These are phyloP conservation scores for Cyberlindnera mississippiensis DNA, from an alignment of 805 yeast genomes.

Conservation along the genomic window DNA sequence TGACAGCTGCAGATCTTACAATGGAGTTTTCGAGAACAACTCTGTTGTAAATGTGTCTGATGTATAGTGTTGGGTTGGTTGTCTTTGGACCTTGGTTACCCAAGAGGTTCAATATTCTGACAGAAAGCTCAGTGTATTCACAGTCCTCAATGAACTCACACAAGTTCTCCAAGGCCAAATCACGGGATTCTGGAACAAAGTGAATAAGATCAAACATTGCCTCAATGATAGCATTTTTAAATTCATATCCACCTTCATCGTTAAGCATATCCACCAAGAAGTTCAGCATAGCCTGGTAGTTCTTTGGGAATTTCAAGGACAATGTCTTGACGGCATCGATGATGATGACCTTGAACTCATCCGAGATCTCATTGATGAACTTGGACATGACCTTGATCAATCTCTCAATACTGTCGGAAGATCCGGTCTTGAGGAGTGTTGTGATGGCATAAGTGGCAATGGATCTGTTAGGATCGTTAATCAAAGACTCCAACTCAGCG, in stretches of 20 bases:
- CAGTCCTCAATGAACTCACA: slow-evolving; percentile 99
- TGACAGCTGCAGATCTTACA: slow-evolving; percentile 92
- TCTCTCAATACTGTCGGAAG: slow-evolving; percentile 83
- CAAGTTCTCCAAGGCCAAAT: slow-evolving; percentile 76
- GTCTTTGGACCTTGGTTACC: slow-evolving; percentile 95
- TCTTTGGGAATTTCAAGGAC: slow-evolving; percentile 89
- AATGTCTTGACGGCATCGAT: slow-evolving; percentile 92
- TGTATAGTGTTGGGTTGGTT: slow-evolving; percentile 80
- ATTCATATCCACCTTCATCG: slow-evolving; percentile 84
- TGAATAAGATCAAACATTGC: slow-evolving; percentile 89
- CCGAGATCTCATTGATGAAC: slow-evolving; percentile 90
- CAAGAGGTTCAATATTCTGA: slow-evolving; percentile 84
- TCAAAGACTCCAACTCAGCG: slow-evolving; percentile 78
- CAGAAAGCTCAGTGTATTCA: slow-evolving; percentile 90
- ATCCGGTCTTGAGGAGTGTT: slow-evolving; percentile 91
- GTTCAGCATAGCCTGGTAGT: slow-evolving; percentile 74
- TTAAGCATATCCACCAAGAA: slow-evolving; percentile 82
- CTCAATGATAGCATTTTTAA: slow-evolving; percentile 85
- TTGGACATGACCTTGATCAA: slow-evolving; percentile 82
- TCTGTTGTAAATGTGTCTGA: slow-evolving; percentile 94
- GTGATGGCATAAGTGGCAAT: slow-evolving; percentile 97
- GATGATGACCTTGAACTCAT: slow-evolving; percentile 91
- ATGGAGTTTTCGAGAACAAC: slow-evolving; percentile 94
- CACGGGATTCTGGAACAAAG: slow-evolving; percentile 80
- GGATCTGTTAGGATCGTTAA: slow-evolving; percentile 85